These are phyloP conservation scores for Fusarium beomiforme DNA, from an alignment of 2,329 filamentous ascomycete genomes.

Conservation along the genomic window DNA sequence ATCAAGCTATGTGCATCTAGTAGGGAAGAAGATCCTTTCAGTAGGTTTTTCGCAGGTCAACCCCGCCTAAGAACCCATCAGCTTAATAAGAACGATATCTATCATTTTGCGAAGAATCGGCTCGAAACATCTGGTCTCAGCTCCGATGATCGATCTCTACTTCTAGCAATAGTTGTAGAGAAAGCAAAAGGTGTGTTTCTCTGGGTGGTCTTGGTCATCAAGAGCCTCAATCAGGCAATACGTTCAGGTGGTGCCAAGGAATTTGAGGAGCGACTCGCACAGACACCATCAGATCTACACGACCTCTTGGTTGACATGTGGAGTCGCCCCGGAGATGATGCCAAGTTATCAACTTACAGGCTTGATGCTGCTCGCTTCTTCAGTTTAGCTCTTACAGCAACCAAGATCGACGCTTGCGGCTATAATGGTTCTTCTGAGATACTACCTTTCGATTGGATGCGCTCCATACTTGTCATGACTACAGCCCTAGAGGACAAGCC, in stretches of 20 bases:
- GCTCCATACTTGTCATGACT: neutral
- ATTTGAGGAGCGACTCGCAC: neutral
- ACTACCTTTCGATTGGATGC: neutral
- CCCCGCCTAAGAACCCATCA: neutral
- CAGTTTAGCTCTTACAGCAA: fast-evolving
- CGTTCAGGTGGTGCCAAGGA: fast-evolving
- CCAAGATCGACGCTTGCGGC: fast-evolving
- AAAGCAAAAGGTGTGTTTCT: neutral
- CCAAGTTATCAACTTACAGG: fast-evolving
- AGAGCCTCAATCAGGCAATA: neutral
- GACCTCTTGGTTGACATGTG: neutral
- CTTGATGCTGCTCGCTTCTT: neutral
- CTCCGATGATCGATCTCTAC: fast-evolving
- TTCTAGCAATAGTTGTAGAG: fast-evolving
- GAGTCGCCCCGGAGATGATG: fast-evolving
- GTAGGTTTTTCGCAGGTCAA: fast-evolving
- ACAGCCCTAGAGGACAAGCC: neutral
- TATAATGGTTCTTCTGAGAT: too few relatives aligned
- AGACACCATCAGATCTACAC: neutral
- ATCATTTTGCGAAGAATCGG: fast-evolving
- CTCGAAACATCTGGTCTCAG: fast-evolving
- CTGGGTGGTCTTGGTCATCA: fast-evolving
- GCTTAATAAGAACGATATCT: fast-evolving
- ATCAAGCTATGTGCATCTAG: neutral
- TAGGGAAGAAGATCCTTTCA: fast-evolving